phyloP scores from a whole-genome alignment of 805 yeast species.

The Lipomyces starkeyi region DNA sequence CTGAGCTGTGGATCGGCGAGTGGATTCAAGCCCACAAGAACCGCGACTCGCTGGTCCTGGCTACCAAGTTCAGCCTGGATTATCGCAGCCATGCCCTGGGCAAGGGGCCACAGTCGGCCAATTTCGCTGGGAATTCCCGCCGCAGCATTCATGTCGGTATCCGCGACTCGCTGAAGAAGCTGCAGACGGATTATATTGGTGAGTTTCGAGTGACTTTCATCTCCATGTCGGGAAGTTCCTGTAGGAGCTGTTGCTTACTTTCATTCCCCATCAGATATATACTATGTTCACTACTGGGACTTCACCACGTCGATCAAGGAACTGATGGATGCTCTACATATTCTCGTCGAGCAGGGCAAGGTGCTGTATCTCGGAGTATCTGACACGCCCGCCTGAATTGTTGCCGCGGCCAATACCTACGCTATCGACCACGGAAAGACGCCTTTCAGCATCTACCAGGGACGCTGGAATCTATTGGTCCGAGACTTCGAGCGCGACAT shows the following conservation, averaged over 20 bases:
- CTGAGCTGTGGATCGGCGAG: constrained; percentile 42
- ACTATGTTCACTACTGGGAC: constrained; percentile 33
- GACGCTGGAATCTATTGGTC: constrained; percentile 38
- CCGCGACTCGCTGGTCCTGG: constrained; percentile 40
- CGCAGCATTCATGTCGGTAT: constrained; percentile 7
- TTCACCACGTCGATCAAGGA: constrained; percentile 39
- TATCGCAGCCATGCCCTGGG: constrained; percentile 7
- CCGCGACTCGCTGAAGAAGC: constrained; percentile 19
- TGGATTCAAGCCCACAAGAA: constrained; percentile 39
- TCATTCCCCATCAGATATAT: constrained; percentile 18
- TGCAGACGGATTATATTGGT: constrained; percentile 40
- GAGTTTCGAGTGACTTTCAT: no score
- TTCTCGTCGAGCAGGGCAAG: constrained; percentile 30
- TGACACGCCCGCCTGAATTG: constrained; percentile 43
- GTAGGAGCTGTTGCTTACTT: not conserved
- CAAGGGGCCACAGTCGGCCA: not conserved
- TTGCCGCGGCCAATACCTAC: constrained; percentile 21
- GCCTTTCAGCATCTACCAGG: constrained; percentile 41
- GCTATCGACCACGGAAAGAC: constrained; percentile 38
- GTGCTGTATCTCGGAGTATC: constrained; percentile 40
- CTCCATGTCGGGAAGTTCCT: no score
- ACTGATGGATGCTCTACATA: constrained; percentile 38
- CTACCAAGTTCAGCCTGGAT: constrained; percentile 46
- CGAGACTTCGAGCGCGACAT: constrained; percentile 42
- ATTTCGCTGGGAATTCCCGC: constrained; percentile 5